Evolutionary conservation across 257 asterid genomes (phyloP), one percentile per base, ranked within the genome.

Genomic region (Nicotiana paniculata): DNA sequence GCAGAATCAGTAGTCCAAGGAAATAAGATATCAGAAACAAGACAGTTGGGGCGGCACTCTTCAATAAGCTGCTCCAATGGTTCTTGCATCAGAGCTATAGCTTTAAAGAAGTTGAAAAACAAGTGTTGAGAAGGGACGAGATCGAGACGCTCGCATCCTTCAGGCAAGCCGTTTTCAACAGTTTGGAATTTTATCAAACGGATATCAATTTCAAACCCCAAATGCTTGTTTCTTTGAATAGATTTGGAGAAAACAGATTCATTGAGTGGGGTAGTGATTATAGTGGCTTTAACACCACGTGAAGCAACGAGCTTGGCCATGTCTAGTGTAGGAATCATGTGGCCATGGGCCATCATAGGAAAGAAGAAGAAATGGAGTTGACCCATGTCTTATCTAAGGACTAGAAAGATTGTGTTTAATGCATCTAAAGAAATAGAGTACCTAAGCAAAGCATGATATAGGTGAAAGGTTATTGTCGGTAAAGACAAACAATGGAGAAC

Each of bases 221-320:
- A 81, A 1, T 82, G 18, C 39, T 59, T 85, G 43, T 86, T 89
- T 3, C 7, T 82, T 21, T 21, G 15, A 0, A 90, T 66, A 26
- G 91, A 66, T 2, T 76, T 80, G 0, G 90, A 58, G 12, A 89
- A 91, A 0, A 87, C 81, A 0, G 85, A 84, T 17, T 64, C 64
- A 43, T 84, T n/a, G 15, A 43, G 28, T 35, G 59, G 72, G 9
- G 94, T 90, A 15, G 89, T 57, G 37, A 92, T 82, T 26, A 92
- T 81, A 33, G 94, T 92, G 7, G 92, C 26, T 77, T 82, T 89
- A 5, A 91, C 48, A 5, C 94, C 94, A 18, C 89, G 83, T 0
- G 95, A 91, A 32, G 81, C 13, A 55, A 91, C 84, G 3, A 91
- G 87, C 54, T 88, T 91, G 70, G 95, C 97, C 94, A 90, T 90